Conservation (phyloP, 2,329 filamentous ascomycete genomes). For the Parascedosporium putredinis region DNA sequence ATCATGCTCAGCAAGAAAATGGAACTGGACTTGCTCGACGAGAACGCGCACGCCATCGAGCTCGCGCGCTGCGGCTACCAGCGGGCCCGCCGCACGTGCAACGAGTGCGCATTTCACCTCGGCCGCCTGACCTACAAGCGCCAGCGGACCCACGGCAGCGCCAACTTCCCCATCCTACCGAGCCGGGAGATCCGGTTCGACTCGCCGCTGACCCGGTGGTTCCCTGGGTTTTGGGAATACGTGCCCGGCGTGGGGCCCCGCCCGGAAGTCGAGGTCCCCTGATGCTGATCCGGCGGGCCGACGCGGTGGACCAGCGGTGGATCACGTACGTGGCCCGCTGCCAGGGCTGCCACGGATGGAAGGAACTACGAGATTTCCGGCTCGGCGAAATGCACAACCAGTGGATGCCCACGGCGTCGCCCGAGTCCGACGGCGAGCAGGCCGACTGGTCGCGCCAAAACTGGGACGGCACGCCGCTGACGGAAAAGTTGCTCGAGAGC, state of each 20-base stretch:
- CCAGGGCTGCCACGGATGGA: conserved; percentile 4
- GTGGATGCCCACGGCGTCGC: too few species aligned
- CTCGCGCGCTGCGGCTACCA: background rate
- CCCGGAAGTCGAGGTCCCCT: background rate
- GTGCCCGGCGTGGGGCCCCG: background rate
- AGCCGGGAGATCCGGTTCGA: background rate
- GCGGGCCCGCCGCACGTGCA: background rate
- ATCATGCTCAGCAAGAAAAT: background rate
- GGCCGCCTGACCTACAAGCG: background rate
- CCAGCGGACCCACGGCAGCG: background rate
- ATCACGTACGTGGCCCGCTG: conserved; percentile 1
- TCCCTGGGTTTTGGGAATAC: background rate
- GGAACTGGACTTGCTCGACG: background rate
- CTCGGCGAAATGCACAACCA: background rate
- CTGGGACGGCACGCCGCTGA: background rate
- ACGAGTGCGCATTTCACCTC: background rate
- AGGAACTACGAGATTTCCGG: conserved; percentile 1
- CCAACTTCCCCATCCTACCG: background rate
- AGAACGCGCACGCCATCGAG: background rate
- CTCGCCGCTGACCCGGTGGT: background rate
- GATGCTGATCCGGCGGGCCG: too few species aligned
- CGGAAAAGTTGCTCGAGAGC: background rate
- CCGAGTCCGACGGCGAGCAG: background rate
- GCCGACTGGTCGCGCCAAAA: too few species aligned
- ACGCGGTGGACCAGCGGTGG: background rate